A percentile compares a stretch with the other conserved stretches of the same genome.
These are phyloP conservation scores for Helianthus tuberosus DNA, from an alignment of 129 eudicot genomes.

Conservation along the genomic window DNA sequence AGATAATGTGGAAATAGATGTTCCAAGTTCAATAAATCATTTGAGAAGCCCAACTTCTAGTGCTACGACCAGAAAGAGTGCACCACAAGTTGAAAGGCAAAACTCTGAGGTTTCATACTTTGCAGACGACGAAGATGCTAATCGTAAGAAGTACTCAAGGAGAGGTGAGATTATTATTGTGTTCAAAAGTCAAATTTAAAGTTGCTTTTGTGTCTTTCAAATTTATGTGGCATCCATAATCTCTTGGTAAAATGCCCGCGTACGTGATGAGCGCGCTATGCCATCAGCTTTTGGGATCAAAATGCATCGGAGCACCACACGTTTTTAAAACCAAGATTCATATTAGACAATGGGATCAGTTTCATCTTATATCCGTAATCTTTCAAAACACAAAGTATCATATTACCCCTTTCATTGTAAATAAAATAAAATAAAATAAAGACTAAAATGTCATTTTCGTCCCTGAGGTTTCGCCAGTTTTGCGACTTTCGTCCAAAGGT, in stretches of 20 bases:
- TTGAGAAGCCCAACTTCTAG: constrained; percentile 72
- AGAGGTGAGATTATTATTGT: constrained; percentile 54
- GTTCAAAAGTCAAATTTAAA: background rate
- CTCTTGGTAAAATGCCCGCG: too few relatives aligned
- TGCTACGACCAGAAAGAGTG: constrained; percentile 85
- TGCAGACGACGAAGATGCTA: constrained; percentile 92
- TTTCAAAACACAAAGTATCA: background rate
- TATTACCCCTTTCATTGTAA: background rate
- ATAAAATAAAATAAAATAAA: background rate
- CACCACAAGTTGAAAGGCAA: constrained; percentile 74
- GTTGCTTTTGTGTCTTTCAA: background rate
- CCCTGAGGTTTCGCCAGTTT: too few relatives aligned
- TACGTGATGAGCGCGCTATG: too few relatives aligned
- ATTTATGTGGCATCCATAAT: background rate
- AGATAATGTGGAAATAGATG: constrained; percentile 79
- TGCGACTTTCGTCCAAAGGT: too few relatives aligned
- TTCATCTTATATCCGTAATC: background rate
- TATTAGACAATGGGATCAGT: background rate
- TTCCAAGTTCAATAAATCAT: constrained; percentile 53
- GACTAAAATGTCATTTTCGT: too few relatives aligned
- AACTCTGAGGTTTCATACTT: constrained; percentile 80
- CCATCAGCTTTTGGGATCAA: too few relatives aligned
- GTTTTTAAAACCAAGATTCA: too few relatives aligned
- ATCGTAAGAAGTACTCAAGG: constrained; percentile 76
- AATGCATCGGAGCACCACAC: too few relatives aligned